A percentile compares a stretch with the other conserved stretches of the same genome.
Conservation (phyloP, 306 rosid genomes). For the Dryas drummondii region DNA sequence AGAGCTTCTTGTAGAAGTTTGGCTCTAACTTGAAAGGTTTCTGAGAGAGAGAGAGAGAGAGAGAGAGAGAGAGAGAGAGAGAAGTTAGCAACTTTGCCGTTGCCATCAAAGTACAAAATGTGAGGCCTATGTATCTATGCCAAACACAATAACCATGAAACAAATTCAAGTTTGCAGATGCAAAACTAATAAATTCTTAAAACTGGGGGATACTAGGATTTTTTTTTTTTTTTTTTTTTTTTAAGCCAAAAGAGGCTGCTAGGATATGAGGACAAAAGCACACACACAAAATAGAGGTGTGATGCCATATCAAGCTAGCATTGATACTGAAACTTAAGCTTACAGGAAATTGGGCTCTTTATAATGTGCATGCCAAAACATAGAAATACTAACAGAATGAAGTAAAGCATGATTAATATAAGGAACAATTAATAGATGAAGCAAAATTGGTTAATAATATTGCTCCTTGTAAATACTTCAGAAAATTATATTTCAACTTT, state of each 20-base stretch:
- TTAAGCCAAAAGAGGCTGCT: too few species aligned
- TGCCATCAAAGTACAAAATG: constrained; percentile 1
- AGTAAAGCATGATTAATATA: not conserved
- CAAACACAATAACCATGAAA: not conserved
- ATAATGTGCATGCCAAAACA: not conserved
- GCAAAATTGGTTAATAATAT: not conserved
- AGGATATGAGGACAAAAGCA: not conserved
- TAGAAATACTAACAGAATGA: not conserved
- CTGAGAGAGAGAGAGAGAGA: not conserved
- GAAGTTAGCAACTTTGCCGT: not conserved
- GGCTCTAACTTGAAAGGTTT: not conserved
- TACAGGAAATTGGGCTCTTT: not conserved
- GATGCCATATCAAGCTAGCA: not conserved
- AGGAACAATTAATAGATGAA: not conserved
- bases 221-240: too few species aligned
- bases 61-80: not conserved
- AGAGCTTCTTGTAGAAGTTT: constrained; percentile 1
- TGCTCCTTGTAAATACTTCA: not conserved
- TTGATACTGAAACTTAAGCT: not conserved
- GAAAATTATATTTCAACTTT: too few species aligned
- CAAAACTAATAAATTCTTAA: too few species aligned
- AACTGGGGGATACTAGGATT: not conserved
- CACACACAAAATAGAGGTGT: not conserved
- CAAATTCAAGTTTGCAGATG: not conserved
- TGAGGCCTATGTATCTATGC: not conserved